Evolutionary conservation across 768 basidiomycete species (phyloP).

Genomic region (Hemileccinum rubropunctum): DNA sequence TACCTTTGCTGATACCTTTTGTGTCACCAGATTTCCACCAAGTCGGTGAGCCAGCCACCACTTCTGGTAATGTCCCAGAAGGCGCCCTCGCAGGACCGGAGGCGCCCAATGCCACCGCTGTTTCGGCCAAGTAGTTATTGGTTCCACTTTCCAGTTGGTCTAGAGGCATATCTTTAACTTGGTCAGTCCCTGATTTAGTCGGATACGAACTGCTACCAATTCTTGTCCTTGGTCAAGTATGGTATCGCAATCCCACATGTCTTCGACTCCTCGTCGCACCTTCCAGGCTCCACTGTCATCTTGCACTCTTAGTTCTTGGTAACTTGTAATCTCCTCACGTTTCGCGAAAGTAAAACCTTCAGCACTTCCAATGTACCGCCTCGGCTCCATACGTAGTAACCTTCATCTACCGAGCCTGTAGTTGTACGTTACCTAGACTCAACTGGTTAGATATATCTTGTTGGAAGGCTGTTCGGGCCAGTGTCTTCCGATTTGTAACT

Average conservation of each 20-base stretch:
- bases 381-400: conserved; percentile 6
- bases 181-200: conserved; percentile 10
- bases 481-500: no score
- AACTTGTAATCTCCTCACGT: conserved; percentile 9
- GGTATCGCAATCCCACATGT: conserved; percentile 13
- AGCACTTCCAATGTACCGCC: conserved; percentile 13
- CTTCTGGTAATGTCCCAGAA: conserved; percentile 42
- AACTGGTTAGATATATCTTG: conserved; percentile 7
- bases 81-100: conserved; percentile 72
- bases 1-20: background rate
- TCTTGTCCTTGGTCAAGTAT: conserved; percentile 12
- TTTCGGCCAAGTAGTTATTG: conserved; percentile 13
- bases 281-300: conserved; percentile 4
- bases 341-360: conserved; percentile 6
- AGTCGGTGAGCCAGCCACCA: conserved; percentile 52
- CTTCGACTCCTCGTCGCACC: conserved; percentile 6
- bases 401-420: conserved; percentile 8
- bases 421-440: conserved; percentile 13
- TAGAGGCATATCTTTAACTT: conserved; percentile 9
- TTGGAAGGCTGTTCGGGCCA: no score
- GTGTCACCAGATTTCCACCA: conserved; percentile 70
- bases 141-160: background rate
- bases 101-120: conserved; percentile 15
- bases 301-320: conserved; percentile 7
- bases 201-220: background rate